Percentiles rank a stretch among this genome's conserved stretches.
phyloP scores from a whole-genome alignment of 495 filamentous ascomycete species.

The Penicillium manginii region DNA sequence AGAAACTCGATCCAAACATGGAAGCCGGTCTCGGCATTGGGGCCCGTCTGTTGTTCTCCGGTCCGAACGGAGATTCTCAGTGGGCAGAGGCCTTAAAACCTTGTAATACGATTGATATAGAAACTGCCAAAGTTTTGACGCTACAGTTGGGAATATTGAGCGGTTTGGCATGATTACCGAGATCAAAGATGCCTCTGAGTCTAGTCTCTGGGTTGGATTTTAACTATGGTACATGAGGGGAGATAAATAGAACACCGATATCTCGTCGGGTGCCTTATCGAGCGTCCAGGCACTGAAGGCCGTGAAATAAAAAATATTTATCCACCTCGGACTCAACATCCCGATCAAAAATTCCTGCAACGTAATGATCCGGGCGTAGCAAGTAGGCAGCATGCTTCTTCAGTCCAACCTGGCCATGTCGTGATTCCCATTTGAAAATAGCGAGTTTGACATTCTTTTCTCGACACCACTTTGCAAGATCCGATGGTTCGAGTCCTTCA shows the following conservation, averaged over 20 bases:
- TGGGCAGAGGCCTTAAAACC: too few relatives aligned
- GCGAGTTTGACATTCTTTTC: slow-evolving; percentile 24
- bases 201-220: background rate
- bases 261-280: background rate
- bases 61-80: too few relatives aligned
- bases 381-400: slow-evolving; percentile 34
- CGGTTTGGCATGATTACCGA: too few relatives aligned
- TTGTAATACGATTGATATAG: too few relatives aligned
- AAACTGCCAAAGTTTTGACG: too few relatives aligned
- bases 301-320: slow-evolving; percentile 20
- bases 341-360: slow-evolving; percentile 32
- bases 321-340: slow-evolving; percentile 13
- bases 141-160: too few relatives aligned
- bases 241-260: background rate
- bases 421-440: slow-evolving; percentile 31
- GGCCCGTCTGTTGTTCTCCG: too few relatives aligned
- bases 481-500: background rate
- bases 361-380: slow-evolving; percentile 41
- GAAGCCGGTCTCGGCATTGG: too few relatives aligned
- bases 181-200: too few relatives aligned
- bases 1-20: too few relatives aligned
- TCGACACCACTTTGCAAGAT: slow-evolving; percentile 35
- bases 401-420: slow-evolving; percentile 28
- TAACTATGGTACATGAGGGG: background rate
- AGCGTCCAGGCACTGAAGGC: background rate